Evolutionary conservation across 2,329 filamentous ascomycete genomes (phyloP).

Genomic region (Cladophialophora chaetospira): DNA sequence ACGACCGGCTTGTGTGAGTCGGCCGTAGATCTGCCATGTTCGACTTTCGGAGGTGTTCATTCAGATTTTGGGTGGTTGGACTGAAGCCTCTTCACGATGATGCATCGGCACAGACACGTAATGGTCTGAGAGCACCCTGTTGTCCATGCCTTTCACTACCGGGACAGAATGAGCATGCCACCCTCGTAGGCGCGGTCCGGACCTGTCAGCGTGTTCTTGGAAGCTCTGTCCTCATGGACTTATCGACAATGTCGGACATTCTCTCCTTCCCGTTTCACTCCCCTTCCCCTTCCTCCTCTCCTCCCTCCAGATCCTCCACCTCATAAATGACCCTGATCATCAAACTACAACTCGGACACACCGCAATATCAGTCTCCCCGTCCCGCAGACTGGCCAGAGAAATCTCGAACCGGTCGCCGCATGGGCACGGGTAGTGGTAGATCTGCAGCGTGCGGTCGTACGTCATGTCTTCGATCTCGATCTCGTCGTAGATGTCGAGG

Average conservation of each 20-base stretch:
- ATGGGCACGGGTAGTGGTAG: conserved; percentile 96
- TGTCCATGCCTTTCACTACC: too few species aligned
- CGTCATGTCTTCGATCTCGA: conserved; percentile 98
- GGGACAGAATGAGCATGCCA: too few species aligned
- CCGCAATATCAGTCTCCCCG: conserved; percentile 81
- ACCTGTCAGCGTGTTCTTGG: too few species aligned
- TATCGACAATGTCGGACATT: not conserved
- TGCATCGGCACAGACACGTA: too few species aligned
- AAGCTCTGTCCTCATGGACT: not conserved
- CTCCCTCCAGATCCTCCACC: conserved; percentile 58
- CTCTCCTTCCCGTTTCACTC: not conserved
- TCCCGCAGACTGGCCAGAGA: conserved; percentile 80
- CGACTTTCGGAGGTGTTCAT: too few species aligned
- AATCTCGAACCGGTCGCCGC: conserved; percentile 95
- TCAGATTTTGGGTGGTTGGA: too few species aligned
- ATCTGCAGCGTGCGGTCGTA: conserved; percentile 79
- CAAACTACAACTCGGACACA: conserved; percentile 94
- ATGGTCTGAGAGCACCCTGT: too few species aligned
- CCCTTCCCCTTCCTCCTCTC: conserved; percentile 14
- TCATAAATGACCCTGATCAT: conserved; percentile 97
- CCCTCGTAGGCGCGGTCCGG: too few species aligned
- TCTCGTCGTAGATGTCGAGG: conserved; percentile 87
- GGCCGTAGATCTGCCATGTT: too few species aligned
- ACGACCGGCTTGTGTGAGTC: too few species aligned
- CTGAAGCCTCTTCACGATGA: too few species aligned